Evolutionary conservation across 495 filamentous ascomycete genomes (phyloP), one percentile per base, ranked within the genome.

Genomic region (Penicillium chermesinum): DNA sequence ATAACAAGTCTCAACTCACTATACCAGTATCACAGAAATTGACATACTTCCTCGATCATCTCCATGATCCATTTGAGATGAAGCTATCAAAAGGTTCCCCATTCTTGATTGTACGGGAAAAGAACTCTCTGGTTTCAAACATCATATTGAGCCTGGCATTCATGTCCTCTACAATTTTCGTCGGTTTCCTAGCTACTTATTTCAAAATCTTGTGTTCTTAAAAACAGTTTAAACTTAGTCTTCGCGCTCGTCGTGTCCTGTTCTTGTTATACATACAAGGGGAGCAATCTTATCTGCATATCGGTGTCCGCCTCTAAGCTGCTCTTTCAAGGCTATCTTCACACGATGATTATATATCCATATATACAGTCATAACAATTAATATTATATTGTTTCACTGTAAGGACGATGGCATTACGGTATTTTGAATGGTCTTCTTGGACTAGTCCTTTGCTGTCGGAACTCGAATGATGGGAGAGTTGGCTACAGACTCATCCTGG

Each of bases 181-280:
- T 50, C 18, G 48, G 40, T 32, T 7, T 44, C 5, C 10, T 50
- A 39, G 40, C 48, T 18, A 30, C 14, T 50, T 44, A 16, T 21
- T 38, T 47, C n/a, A 14, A 16, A 17, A 21, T 9, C 32, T 17
- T 20, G 18, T 38, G 40, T 14, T 39, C 20, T 46, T 34, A 36
- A n/a, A 45, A n/a, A n/a, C n/a, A n/a, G n/a, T n/a, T n/a, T n/a
- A 15, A 7, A 27, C 13, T 38, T 38, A 14, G n/a, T 7, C n/a
- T 14, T 10, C 17, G n/a, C 35, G 35, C n/a, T 38, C n/a, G n/a
- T n/a, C 35, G 4, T 38, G 35, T 14, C n/a, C 6, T 15, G 6
- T 38, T 38, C n/a, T 38, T 38, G n/a, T 15, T 7, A 15, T 14
- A 38, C 35, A 38, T 7, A n/a, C n/a, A n/a, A n/a, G n/a, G n/a